Evolutionary conservation across 495 filamentous ascomycete species (phyloP), one percentile per base, ranked within the genome.

Genomic region (Xylaria flabelliformis): DNA sequence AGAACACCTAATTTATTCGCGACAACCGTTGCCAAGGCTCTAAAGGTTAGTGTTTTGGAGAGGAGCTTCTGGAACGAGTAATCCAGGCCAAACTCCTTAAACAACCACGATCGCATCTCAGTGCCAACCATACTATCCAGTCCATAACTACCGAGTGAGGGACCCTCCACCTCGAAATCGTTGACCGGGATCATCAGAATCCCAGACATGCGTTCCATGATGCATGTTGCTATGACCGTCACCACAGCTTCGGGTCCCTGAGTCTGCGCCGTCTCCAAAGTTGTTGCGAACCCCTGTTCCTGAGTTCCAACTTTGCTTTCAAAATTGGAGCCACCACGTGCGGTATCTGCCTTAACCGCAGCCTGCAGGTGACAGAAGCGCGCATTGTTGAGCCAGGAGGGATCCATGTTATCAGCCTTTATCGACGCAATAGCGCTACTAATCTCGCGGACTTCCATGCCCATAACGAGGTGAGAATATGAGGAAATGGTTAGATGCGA

Each of bases 81-180:
- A 68, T 84, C 78, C 51, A 84, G 41, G 19, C 67, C 74, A 64
- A 79, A 77, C 46, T 81, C 75, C 76, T 82, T 80, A 73, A 81
- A 82, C 12, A 82, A 24, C 83, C 81, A 84, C 13, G 71, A 82
- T 9, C 81, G 70, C 64, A 85, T 69, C 74, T 84, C 83, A 2
- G 77, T 75, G 7, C 76, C 80, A 67, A 84, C 78, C 83, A 85
- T 82, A 69, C 77, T 80, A 62, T 84, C 82, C 19, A 84, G 21
- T 12, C 82, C 83, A 63, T 82, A 84, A 15, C 53, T 66, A 8
- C 73, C 79, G 32, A 84, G 53, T 0, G 79, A 73, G 24, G 61
- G 46, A 21, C 70, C 74, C 12, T 68, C 62, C 3, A 74, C 29
- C 32, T 80, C 71, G 63, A 75, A 66, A 17, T 63, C 67, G 4